phyloP scores from a whole-genome alignment of 169 alveolate genomes.

The Perkinsus marinus region DNA sequence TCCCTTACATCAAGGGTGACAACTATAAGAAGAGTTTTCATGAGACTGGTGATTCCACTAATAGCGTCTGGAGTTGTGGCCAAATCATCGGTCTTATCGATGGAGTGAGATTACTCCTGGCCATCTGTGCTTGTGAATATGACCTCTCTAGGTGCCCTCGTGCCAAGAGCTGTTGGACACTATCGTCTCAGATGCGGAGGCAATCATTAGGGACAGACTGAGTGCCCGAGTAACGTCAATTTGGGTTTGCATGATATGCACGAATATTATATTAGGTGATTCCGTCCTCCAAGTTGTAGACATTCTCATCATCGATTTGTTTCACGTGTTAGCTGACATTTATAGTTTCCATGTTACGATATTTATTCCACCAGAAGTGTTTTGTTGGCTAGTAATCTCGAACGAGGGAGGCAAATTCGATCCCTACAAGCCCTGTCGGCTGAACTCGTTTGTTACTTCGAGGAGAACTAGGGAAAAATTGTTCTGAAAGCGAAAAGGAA shows the following conservation, averaged over 20 bases:
- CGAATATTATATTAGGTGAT: neutral
- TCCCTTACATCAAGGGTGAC: neutral
- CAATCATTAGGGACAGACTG: neutral
- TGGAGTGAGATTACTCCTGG: neutral
- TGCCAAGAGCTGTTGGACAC: neutral
- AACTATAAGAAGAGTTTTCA: neutral
- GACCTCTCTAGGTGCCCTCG: neutral
- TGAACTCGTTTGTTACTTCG: too few relatives aligned
- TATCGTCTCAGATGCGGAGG: neutral
- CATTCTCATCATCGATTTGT: neutral
- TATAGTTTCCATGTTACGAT: too few relatives aligned
- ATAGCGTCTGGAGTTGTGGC: slow-evolving; percentile 5
- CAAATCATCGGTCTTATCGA: slow-evolving; percentile 6
- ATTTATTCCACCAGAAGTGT: too few relatives aligned
- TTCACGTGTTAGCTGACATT: neutral
- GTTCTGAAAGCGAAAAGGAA: too few relatives aligned
- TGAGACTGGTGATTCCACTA: neutral
- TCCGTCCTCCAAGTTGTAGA: neutral
- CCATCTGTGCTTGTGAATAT: neutral
- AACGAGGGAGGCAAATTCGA: too few relatives aligned
- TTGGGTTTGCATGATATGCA: neutral
- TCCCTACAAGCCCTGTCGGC: too few relatives aligned
- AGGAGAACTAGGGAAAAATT: too few relatives aligned
- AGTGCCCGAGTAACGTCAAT: neutral
- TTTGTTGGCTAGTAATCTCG: too few relatives aligned